These are phyloP conservation scores for Colletotrichum tanaceti DNA, from an alignment of 2,329 filamentous ascomycete genomes.

Conservation along the genomic window DNA sequence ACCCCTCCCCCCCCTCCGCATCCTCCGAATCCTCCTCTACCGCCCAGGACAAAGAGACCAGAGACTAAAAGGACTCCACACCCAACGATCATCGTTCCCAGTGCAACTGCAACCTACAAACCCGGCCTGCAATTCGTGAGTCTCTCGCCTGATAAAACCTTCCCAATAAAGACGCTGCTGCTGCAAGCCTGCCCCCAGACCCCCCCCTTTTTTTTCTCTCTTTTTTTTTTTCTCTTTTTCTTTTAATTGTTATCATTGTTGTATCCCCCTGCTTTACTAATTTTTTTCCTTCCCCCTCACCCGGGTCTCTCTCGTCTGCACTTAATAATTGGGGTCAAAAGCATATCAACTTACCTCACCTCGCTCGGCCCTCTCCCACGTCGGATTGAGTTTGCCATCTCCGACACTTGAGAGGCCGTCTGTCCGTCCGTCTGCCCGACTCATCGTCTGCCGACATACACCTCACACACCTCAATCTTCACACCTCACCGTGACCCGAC, in stretches of 20 bases:
- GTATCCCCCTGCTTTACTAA: background rate
- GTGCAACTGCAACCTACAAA: slow-evolving; percentile 31
- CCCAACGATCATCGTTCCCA: slow-evolving; percentile 37
- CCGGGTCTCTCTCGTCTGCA: background rate
- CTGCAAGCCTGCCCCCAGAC: slow-evolving; percentile 1
- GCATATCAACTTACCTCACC: background rate
- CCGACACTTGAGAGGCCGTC: slow-evolving; percentile 9
- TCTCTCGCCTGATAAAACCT: slow-evolving; percentile 20
- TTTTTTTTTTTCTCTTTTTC: background rate
- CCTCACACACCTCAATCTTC: no score
- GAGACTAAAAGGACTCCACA: slow-evolving; percentile 28
- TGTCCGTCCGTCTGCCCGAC: no score
- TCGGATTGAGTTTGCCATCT: slow-evolving; percentile 34
- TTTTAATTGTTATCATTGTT: no score
- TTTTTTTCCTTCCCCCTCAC: background rate
- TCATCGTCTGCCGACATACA: no score
- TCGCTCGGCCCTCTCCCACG: background rate
- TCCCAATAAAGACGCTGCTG: slow-evolving; percentile 35
- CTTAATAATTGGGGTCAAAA: no score
- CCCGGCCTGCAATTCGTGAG: no score
- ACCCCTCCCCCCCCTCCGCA: no score
- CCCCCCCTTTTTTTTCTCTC: no score
- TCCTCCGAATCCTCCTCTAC: slow-evolving; percentile 3
- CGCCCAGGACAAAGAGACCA: background rate
- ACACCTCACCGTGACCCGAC: no score